phyloP scores from a whole-genome alignment of 768 basidiomycete species.

The Filobasidium wieringae region DNA sequence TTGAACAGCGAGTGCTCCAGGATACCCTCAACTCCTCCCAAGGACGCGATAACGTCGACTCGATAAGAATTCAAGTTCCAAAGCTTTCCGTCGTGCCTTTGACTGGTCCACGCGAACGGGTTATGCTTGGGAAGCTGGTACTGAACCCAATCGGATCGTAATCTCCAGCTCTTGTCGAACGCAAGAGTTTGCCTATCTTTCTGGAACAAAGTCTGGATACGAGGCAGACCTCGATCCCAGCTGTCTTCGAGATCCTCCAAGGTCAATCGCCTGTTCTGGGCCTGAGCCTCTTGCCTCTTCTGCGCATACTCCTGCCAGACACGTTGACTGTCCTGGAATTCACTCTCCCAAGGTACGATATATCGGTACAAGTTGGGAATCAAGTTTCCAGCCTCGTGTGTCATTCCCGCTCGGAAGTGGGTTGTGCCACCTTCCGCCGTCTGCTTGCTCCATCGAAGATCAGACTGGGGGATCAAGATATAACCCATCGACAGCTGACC shows the following conservation, averaged over 20 bases:
- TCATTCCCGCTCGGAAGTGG: constrained; percentile 99
- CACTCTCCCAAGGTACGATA: constrained; percentile 92
- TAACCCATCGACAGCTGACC: constrained; percentile 99
- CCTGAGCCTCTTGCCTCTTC: constrained; percentile 99
- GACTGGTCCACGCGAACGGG: constrained; percentile 99
- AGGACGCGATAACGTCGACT: constrained; percentile 79
- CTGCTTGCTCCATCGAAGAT: constrained; percentile 94
- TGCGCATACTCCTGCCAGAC: constrained; percentile 99
- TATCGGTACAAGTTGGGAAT: constrained; percentile 97
- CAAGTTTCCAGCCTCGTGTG: constrained; percentile 58
- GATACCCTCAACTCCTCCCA: constrained; percentile 46
- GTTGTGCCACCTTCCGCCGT: constrained; percentile 95
- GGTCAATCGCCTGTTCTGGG: constrained; percentile 90
- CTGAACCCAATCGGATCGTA: constrained; percentile 94
- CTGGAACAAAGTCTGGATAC: constrained; percentile 98
- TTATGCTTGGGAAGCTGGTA: constrained; percentile 65
- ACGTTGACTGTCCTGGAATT: constrained; percentile 93
- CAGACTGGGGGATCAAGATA: constrained; percentile 94
- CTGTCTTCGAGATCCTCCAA: constrained; percentile 96
- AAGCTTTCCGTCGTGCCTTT: constrained; percentile 88
- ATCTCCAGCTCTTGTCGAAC: constrained; percentile 98
- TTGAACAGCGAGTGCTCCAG: constrained; percentile 95
- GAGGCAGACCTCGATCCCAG: constrained; percentile 66
- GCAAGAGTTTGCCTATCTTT: constrained; percentile 95
- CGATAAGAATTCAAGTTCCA: constrained; percentile 96